phyloP scores from a whole-genome alignment of 768 basidiomycete genomes.

The Sarcodon aspratus region DNA sequence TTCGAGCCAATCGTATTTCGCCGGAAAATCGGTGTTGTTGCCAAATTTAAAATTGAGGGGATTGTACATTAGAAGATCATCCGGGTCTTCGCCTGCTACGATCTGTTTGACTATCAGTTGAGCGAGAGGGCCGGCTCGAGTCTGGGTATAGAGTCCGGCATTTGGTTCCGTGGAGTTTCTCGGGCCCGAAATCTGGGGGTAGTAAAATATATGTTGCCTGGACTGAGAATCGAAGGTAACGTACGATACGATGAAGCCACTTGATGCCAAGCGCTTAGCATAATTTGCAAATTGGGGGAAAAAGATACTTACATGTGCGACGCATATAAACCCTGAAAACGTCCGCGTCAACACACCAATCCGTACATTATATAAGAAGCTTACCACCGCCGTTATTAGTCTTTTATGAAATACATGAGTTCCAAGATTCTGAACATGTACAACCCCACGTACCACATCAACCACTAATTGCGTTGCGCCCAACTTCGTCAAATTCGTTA shows the following conservation, averaged over 20 bases:
- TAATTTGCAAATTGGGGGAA: background rate
- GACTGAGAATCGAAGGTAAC: constrained; percentile 1
- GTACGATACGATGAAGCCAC: constrained; percentile 29
- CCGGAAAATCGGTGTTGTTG: constrained; percentile 30
- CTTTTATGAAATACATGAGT: constrained; percentile 2
- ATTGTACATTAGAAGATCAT: constrained; percentile 33
- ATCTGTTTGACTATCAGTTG: constrained; percentile 36
- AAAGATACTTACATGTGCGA: constrained; percentile 36
- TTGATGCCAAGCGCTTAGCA: constrained; percentile 4
- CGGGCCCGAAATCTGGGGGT: constrained; percentile 32
- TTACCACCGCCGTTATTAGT: constrained; percentile 21
- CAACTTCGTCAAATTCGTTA: constrained; percentile 30
- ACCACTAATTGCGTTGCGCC: constrained; percentile 46
- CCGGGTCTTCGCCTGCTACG: constrained; percentile 30
- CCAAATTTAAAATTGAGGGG: constrained; percentile 36
- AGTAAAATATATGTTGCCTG: background rate
- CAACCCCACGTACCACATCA: constrained; percentile 28
- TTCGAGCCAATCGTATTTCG: constrained; percentile 33
- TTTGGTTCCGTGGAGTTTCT: constrained; percentile 40
- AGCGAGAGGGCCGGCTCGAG: constrained; percentile 37
- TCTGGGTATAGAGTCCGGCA: constrained; percentile 39
- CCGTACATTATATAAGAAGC: background rate
- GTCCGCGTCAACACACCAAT: background rate
- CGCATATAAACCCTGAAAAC: constrained; percentile 39
- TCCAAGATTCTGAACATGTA: background rate